phyloP scores from a whole-genome alignment of 2,329 filamentous ascomycete species.

The Aspergillus sp. region DNA sequence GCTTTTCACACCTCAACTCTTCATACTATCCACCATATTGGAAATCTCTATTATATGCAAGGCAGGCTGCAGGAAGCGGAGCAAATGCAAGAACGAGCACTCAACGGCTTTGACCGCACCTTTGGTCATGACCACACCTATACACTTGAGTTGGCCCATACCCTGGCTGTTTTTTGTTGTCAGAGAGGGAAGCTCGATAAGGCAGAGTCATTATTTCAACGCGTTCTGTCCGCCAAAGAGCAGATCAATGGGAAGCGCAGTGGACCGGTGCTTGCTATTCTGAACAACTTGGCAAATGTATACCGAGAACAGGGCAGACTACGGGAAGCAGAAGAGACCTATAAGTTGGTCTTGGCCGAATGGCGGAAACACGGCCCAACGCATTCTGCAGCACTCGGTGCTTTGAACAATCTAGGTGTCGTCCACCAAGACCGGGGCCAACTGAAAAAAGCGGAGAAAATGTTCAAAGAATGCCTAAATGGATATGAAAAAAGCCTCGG shows the following conservation, averaged over 20 bases:
- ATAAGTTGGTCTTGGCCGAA: background rate
- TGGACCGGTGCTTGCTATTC: background rate
- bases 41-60: background rate
- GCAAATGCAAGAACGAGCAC: conserved; percentile 17
- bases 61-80: background rate
- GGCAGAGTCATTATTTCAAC: background rate
- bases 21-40: background rate
- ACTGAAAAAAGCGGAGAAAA: background rate
- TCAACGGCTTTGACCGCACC: background rate
- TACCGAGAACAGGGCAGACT: background rate
- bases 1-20: background rate
- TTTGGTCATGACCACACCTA: background rate
- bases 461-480: background rate
- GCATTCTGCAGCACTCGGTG: background rate
- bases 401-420: background rate
- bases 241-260: background rate
- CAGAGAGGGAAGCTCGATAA: background rate
- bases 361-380: background rate
- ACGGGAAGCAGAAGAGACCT: background rate
- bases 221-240: background rate
- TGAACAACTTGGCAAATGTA: background rate
- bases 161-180: background rate
- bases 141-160: background rate
- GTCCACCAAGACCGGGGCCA: background rate
- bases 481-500: background rate